phyloP scores from a whole-genome alignment of 208 protist species.

The Strigomonas culicis region DNA sequence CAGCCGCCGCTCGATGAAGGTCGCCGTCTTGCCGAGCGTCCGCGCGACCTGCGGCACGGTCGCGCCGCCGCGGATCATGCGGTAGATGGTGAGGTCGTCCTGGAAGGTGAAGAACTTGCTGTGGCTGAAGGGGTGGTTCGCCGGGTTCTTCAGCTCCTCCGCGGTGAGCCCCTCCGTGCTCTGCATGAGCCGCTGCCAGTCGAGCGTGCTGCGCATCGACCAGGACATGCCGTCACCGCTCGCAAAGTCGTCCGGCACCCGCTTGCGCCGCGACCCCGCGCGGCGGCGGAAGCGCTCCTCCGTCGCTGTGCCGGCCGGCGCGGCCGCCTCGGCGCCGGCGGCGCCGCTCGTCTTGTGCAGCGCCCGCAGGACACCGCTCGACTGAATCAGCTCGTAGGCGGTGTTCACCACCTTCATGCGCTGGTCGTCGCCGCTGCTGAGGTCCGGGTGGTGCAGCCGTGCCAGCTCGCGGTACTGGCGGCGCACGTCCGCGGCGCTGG shows the following conservation, averaged over 20 bases:
- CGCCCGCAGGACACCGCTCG: slow-evolving; percentile 45
- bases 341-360: not conserved
- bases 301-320: not conserved
- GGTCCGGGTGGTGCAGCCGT: slow-evolving; percentile 82
- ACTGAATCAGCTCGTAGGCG: slow-evolving; percentile 85
- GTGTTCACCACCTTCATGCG: slow-evolving; percentile 90
- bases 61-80: slow-evolving; percentile 82
- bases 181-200: slow-evolving; percentile 71
- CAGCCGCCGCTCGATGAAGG: slow-evolving; percentile 78
- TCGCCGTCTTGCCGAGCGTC: slow-evolving; percentile 79
- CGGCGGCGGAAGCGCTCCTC: slow-evolving; percentile 36
- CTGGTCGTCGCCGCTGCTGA: slow-evolving; percentile 79
- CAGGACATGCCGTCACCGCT: slow-evolving; percentile 71
- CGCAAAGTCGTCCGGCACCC: slow-evolving; percentile 81
- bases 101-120: slow-evolving; percentile 87
- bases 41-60: slow-evolving; percentile 73
- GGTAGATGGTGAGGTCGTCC: slow-evolving; percentile 76
- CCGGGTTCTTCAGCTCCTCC: slow-evolving; percentile 71
- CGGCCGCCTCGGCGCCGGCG: not conserved
- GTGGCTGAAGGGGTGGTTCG: slow-evolving; percentile 87
- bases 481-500: slow-evolving; percentile 51
- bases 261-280: slow-evolving; percentile 42
- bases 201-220: slow-evolving; percentile 73
- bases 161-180: slow-evolving; percentile 39
- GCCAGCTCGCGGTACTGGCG: slow-evolving; percentile 84